Base-by-base conservation (phyloP, 2,329 filamentous ascomycete species). In the Curvularia spicifera region DNA sequence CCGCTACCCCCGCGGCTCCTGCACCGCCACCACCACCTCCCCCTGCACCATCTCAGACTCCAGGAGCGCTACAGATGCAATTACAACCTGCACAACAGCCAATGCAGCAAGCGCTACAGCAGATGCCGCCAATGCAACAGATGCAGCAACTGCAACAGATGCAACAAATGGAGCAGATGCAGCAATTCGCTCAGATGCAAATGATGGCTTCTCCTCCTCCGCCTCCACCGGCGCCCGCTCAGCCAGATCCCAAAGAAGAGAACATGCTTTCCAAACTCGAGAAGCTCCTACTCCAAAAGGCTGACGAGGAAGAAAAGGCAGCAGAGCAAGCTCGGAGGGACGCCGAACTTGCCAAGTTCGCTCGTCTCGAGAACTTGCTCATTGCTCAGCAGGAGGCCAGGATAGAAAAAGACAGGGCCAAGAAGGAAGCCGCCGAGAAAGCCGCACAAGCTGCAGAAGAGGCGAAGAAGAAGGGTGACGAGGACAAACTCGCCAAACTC, bases 401-500 rank as follows among this genome's bases (percentile, higher is more conserved):
- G 22, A 69, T 75, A 10, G 65, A 71, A 22, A 78, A 76, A 57
- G 72, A 76, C n/a, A 71, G 68, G 31, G 71, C 70, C 4, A 76
- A 76, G 61, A 68, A 69, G 42, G 62, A 73, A 49, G 73, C 71
- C 31, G 70, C 70, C 1, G 70, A 70, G 29, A 73, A 77, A 8
- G 74, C 74, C 15, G 66, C 63, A 13, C 48, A 51, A 2, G 66
- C 54, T 2, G 72, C 70, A 6, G 67, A 58, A 2, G 74, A 75
- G 5, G 70, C 71, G 5, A 70, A 70, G 61, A 76, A 76, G 60
- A 73, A 65, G 56, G 73, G 70, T 6, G 74, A 78, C 35, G 76
- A 77, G 56, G 68, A 70, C 57, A 70, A 70, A 52, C 68, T 70
- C 20, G 67, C 56, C 24, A 69, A 70, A 28, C 66, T 80, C 29